These are phyloP conservation scores for Fusarium sterilihyphosum DNA, from an alignment of 2,329 filamentous ascomycete species.

Conservation along the genomic window DNA sequence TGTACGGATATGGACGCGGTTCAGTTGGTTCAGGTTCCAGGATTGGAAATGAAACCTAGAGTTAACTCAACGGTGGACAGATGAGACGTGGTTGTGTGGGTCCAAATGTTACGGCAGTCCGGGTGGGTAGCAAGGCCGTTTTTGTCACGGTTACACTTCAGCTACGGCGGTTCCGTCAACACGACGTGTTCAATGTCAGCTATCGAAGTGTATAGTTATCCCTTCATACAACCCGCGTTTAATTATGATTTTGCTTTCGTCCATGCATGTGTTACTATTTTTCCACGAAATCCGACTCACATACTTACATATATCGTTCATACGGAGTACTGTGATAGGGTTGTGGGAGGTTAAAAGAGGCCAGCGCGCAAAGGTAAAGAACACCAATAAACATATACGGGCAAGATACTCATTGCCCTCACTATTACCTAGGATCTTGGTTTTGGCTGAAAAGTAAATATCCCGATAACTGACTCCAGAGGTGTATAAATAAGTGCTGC, in stretches of 20 bases:
- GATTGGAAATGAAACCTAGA: slow-evolving; percentile 42
- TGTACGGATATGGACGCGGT: slow-evolving; percentile 39
- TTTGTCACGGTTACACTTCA: slow-evolving; percentile 32
- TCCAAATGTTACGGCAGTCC: slow-evolving; percentile 19
- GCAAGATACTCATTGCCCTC: too few relatives aligned
- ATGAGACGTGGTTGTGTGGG: slow-evolving; percentile 41
- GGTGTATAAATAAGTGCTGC: too few relatives aligned
- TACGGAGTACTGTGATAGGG: neutral
- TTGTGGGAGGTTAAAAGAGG: too few relatives aligned
- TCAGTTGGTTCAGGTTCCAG: slow-evolving; percentile 38
- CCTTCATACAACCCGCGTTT: neutral
- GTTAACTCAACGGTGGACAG: slow-evolving; percentile 31
- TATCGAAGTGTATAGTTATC: neutral
- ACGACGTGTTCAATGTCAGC: neutral
- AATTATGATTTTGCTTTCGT: neutral
- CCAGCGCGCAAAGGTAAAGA: too few relatives aligned
- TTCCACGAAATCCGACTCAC: neutral
- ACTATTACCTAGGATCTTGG: too few relatives aligned
- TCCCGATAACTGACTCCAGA: too few relatives aligned
- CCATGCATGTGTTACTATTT: too few relatives aligned
- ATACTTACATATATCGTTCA: neutral
- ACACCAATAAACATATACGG: too few relatives aligned
- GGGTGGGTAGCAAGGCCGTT: slow-evolving; percentile 12
- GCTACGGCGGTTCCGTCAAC: neutral
- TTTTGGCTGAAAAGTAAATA: too few relatives aligned